phyloP scores from a whole-genome alignment of 305 asterid genomes.

The Fraxinus baroniana region DNA sequence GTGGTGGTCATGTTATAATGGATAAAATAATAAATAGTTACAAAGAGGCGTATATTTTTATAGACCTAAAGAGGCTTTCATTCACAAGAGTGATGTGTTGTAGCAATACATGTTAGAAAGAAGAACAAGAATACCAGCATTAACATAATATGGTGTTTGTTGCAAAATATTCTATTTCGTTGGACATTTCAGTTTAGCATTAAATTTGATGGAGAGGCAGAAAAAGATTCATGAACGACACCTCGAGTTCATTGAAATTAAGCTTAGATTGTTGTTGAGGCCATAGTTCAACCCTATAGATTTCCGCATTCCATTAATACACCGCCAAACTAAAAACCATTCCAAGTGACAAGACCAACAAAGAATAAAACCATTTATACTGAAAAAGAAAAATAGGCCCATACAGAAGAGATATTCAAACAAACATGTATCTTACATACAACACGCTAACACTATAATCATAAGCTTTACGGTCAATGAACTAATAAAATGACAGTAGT shows the following conservation, averaged over 20 bases:
- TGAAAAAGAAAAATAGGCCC: background rate
- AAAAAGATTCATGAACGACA: background rate
- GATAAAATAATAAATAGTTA: background rate
- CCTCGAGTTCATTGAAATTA: background rate
- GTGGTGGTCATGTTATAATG: background rate
- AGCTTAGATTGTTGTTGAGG: background rate
- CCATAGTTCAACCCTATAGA: background rate
- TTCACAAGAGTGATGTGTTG: background rate
- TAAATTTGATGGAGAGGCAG: background rate
- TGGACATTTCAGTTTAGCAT: background rate
- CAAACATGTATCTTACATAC: background rate
- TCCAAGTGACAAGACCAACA: background rate
- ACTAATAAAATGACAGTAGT: background rate
- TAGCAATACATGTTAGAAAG: background rate
- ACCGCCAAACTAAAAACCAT: background rate
- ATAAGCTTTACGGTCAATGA: background rate
- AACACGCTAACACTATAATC: background rate
- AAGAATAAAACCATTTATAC: background rate
- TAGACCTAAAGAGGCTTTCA: background rate
- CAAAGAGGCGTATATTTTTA: background rate
- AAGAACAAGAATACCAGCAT: background rate
- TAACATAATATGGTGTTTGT: background rate
- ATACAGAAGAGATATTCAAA: background rate
- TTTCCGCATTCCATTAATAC: background rate
- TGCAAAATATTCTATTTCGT: background rate